phyloP scores from a whole-genome alignment of 73 alveolate species.

The Paramecium sexaurelia region DNA sequence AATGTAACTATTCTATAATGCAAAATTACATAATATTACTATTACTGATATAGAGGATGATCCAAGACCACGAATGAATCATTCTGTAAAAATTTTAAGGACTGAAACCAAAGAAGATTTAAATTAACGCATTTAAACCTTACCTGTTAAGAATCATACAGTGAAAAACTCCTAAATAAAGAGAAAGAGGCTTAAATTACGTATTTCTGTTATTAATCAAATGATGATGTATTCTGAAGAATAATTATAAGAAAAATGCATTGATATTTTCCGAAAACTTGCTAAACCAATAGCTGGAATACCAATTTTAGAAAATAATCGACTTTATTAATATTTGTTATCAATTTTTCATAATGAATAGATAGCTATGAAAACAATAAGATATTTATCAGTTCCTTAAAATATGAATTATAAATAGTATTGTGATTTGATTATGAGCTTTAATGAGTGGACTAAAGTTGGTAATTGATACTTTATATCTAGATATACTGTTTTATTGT shows the following conservation, averaged over 20 bases:
- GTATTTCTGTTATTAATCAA: conserved; percentile 6
- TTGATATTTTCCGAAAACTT: not conserved
- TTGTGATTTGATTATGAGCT: not conserved
- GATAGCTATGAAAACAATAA: not conserved
- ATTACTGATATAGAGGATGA: not conserved
- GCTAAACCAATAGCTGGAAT: not conserved
- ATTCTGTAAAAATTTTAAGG: not conserved
- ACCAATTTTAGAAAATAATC: not conserved
- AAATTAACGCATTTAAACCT: not conserved
- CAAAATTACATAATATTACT: conserved; percentile 1
- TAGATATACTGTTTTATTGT: not conserved
- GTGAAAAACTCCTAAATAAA: not conserved
- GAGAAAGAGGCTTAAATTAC: not conserved
- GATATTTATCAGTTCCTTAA: not conserved
- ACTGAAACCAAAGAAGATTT: not conserved
- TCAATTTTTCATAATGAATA: not conserved
- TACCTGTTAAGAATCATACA: not conserved
- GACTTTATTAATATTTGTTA: not conserved
- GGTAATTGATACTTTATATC: not conserved
- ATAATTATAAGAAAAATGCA: conserved; percentile 20
- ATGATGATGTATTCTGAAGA: conserved; percentile 33
- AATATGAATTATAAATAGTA: not conserved
- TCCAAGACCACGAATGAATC: not conserved
- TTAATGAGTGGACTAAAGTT: not conserved
- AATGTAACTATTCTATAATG: conserved; percentile 27